Percentiles rank a stretch among this genome's conserved stretches.
phyloP scores from a whole-genome alignment of 306 rosid species.

The Quercus mongolica region DNA sequence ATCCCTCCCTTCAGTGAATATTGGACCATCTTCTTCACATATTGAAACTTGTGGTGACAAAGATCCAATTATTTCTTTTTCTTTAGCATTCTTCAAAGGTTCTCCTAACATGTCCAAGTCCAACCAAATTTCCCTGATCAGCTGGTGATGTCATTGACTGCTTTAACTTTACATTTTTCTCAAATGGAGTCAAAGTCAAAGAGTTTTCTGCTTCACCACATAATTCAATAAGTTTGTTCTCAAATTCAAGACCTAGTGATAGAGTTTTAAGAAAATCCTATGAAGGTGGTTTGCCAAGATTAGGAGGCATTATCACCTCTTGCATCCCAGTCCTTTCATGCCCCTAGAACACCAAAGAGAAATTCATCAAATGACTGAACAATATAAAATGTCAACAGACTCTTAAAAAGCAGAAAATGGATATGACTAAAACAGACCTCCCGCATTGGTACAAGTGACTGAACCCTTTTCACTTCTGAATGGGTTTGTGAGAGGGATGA shows the following conservation, averaged over 20 bases:
- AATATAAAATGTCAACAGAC: slow-evolving; percentile 5
- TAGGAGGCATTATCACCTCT: slow-evolving; percentile 44
- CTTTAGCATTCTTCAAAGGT: slow-evolving; percentile 36
- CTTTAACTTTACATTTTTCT: slow-evolving; percentile 40
- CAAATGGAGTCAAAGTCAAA: slow-evolving; percentile 2
- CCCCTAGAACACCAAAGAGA: slow-evolving; percentile 48
- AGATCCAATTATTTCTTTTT: slow-evolving; percentile 47
- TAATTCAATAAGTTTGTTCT: slow-evolving; percentile 42
- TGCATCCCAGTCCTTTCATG: slow-evolving; percentile 58
- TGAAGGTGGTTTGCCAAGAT: slow-evolving; percentile 68
- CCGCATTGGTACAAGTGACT: too few species aligned
- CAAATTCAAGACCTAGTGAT: slow-evolving; percentile 50
- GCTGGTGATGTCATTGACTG: slow-evolving; percentile 19
- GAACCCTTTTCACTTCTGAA: too few species aligned
- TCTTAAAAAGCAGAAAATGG: slow-evolving; percentile 11
- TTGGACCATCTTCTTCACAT: background rate
- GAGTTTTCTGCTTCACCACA: slow-evolving; percentile 40
- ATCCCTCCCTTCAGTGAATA: too few species aligned
- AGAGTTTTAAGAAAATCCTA: slow-evolving; percentile 64
- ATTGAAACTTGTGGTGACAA: slow-evolving; percentile 45
- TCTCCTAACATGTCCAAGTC: slow-evolving; percentile 21
- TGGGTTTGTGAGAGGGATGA: slow-evolving; percentile 79
- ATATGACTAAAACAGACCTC: slow-evolving; percentile 29
- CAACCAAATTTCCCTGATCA: slow-evolving; percentile 24
- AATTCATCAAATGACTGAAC: slow-evolving; percentile 19